Conservation (phyloP, 202 grass and related monocot species). For the Schoenoplectus tabernaemontani region DNA sequence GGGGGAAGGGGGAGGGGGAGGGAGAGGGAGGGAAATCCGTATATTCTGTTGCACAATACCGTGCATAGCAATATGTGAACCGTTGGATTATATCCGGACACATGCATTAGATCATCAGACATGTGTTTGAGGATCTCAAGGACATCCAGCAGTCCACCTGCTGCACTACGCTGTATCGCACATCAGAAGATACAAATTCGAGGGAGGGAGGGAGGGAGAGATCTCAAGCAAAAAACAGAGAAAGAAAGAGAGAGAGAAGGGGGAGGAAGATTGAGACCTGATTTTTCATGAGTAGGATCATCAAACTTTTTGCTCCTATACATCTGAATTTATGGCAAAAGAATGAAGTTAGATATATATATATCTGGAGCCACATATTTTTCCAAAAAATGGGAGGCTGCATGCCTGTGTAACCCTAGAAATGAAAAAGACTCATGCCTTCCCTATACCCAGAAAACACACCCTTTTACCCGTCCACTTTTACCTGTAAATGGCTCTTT, state of each 20-base stretch:
- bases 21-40: no score
- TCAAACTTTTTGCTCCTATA: conserved; percentile 94
- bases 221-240: background rate
- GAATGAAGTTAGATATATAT: conserved; percentile 24
- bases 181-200: no score
- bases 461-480: conserved; percentile 28
- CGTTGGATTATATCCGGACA: no score
- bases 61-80: no score
- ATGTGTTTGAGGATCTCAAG: no score
- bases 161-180: no score
- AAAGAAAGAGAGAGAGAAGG: background rate
- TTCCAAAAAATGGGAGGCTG: conserved; percentile 2
- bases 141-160: no score
- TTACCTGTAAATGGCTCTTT: conserved; percentile 99
- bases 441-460: conserved; percentile 16
- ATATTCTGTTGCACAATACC: no score
- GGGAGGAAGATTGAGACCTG: conserved; percentile 34
- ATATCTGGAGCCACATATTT: conserved; percentile 10
- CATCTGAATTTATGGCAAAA: conserved; percentile 58
- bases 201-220: background rate
- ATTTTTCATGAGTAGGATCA: conserved; percentile 48
- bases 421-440: background rate
- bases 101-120: no score
- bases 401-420: conserved; percentile 23
- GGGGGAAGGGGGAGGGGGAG: no score